phyloP scores from a whole-genome alignment of 768 basidiomycete genomes.

The Leccinellum albellum region DNA sequence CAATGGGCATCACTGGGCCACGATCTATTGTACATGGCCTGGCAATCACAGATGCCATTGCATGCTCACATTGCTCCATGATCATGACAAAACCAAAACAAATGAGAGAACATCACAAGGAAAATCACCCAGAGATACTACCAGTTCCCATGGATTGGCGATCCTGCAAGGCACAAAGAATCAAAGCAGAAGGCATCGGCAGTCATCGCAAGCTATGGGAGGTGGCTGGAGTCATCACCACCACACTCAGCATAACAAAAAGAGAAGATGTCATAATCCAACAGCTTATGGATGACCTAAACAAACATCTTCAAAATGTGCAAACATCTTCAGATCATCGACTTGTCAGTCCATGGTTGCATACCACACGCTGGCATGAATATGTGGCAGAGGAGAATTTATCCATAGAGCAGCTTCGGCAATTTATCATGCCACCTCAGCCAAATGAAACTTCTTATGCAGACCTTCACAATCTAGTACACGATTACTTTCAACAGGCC shows the following conservation, averaged over 20 bases:
- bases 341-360: neutral
- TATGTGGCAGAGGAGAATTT: accelerated
- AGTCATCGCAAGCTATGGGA: neutral
- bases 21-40: neutral
- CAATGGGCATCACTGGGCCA: neutral
- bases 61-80: neutral
- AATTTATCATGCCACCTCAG: neutral
- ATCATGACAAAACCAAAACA: neutral
- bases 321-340: neutral
- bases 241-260: too few relatives aligned
- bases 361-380: neutral
- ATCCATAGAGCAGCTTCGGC: neutral
- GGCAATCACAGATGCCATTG: accelerated
- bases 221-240: neutral
- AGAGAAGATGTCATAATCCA: too few relatives aligned
- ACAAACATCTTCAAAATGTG: neutral
- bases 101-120: neutral
- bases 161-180: neutral
- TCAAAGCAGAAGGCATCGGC: neutral
- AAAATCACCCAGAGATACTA: too few relatives aligned
- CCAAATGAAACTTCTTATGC: accelerated
- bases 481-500: neutral
- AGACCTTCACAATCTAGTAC: accelerated
- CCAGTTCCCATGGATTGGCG: neutral
- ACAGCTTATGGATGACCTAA: neutral